A percentile compares a stretch with the other conserved stretches of the same genome.
phyloP scores from a whole-genome alignment of 306 rosid species.

The Herpetospermum pedunculosum region DNA sequence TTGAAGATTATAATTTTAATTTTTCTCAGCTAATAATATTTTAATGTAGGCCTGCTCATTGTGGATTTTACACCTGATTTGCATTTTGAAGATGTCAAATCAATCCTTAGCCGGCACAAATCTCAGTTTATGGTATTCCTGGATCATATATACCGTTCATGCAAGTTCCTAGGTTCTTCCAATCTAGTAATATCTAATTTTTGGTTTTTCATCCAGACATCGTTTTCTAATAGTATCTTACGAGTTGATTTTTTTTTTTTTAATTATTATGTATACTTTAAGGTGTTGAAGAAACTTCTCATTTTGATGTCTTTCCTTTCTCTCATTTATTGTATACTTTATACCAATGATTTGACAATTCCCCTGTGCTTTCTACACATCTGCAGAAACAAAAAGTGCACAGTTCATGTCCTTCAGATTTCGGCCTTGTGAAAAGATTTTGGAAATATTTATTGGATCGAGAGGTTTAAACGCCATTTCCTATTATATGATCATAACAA shows the following conservation, averaged over 20 bases:
- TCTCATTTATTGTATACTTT: neutral
- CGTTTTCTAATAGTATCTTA: neutral
- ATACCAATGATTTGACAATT: neutral
- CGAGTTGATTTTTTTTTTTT: neutral
- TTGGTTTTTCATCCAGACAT: neutral
- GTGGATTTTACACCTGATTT: constrained; percentile 76
- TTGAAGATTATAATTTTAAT: neutral
- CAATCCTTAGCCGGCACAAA: constrained; percentile 60
- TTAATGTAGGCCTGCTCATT: constrained; percentile 52
- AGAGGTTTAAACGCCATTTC: constrained; percentile 36
- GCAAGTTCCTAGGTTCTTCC: constrained; percentile 1
- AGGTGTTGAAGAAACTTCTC: neutral
- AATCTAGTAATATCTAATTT: neutral
- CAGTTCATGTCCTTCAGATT: constrained; percentile 65
- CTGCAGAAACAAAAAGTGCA: constrained; percentile 77
- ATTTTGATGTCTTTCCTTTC: neutral
- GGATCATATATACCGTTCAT: neutral
- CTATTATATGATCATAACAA: neutral
- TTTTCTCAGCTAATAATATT: constrained; percentile 17
- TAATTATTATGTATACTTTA: neutral
- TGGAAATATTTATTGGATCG: constrained; percentile 72
- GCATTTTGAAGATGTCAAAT: constrained; percentile 54
- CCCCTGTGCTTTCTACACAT: constrained; percentile 6
- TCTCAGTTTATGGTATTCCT: constrained; percentile 46
- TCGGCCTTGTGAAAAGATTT: constrained; percentile 77